phyloP scores from a whole-genome alignment of 2,329 filamentous ascomycete genomes.

The Aspergillus sp. region DNA sequence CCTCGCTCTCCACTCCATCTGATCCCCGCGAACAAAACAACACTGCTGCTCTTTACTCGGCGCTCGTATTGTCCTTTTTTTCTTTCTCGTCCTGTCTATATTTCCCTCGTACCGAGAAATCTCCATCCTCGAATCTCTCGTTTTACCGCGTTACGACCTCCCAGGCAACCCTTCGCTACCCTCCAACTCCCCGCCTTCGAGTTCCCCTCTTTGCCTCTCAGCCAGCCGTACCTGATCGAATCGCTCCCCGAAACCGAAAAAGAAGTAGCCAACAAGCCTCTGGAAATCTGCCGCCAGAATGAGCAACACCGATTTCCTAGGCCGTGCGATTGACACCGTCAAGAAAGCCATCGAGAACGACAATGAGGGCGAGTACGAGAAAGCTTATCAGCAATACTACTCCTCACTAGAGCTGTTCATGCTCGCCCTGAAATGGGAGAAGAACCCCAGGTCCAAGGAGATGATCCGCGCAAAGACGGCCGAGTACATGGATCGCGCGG shows the following conservation, averaged over 20 bases:
- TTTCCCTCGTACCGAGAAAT: background rate
- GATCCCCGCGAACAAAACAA: slow-evolving; percentile 6
- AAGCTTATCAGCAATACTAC: slow-evolving; percentile 96
- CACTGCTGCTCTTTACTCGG: background rate
- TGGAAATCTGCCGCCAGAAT: slow-evolving; percentile 47
- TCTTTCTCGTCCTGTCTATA: background rate
- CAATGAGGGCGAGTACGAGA: slow-evolving; percentile 93
- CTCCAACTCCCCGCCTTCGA: slow-evolving; percentile 8
- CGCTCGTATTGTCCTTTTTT: background rate
- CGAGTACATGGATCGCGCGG: slow-evolving; percentile 98
- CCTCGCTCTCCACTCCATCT: slow-evolving; percentile 3
- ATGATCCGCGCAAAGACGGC: slow-evolving; percentile 94
- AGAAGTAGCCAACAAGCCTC: background rate
- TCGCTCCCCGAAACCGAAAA: background rate
- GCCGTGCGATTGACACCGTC: slow-evolving; percentile 92
- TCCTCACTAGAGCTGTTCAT: slow-evolving; percentile 96
- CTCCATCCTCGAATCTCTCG: background rate
- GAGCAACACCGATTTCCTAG: slow-evolving; percentile 96
- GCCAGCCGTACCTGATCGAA: background rate
- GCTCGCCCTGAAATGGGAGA: slow-evolving; percentile 99
- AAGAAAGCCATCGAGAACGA: slow-evolving; percentile 97
- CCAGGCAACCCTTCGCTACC: slow-evolving; percentile 5
- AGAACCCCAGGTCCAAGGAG: slow-evolving; percentile 94
- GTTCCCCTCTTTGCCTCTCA: background rate
- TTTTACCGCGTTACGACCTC: slow-evolving; percentile 1